These are phyloP conservation scores for Kodamaea kakaduensis DNA, from an alignment of 805 yeast species.

Conservation along the genomic window DNA sequence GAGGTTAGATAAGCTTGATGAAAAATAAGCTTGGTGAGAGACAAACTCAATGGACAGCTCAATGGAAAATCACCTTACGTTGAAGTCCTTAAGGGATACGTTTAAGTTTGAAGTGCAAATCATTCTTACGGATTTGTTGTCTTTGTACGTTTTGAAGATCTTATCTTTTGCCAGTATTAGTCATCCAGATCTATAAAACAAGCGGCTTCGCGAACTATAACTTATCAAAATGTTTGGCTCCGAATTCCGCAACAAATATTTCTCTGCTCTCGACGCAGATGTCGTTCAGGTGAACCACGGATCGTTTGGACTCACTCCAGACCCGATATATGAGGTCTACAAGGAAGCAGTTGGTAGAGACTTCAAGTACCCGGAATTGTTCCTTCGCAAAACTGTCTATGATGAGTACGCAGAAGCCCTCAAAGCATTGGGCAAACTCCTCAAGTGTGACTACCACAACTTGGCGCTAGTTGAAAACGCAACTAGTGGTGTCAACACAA, in stretches of 20 bases:
- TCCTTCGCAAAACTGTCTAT: conserved; percentile 24
- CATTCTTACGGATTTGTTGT: no score
- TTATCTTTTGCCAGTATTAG: no score
- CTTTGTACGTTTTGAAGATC: no score
- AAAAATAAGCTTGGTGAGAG: no score
- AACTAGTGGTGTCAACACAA: conserved; percentile 54
- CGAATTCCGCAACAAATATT: conserved; percentile 45
- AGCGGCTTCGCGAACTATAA: no score
- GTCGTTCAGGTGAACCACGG: conserved; percentile 59
- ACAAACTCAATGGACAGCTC: no score
- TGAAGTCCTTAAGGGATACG: no score
- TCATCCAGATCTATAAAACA: no score
- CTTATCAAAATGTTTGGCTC: conserved; percentile 54
- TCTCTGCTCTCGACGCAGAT: conserved; percentile 36
- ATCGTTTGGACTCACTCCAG: conserved; percentile 57
- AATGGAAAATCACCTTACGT: no score
- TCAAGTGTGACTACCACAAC: conserved; percentile 45
- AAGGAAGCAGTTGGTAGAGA: conserved; percentile 22
- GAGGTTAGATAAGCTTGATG: no score
- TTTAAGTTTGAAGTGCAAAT: no score
- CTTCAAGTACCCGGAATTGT: conserved; percentile 46
- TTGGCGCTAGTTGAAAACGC: conserved; percentile 58
- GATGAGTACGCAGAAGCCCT: conserved; percentile 32
- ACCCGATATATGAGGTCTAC: conserved; percentile 40
- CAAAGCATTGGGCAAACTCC: conserved; percentile 32